Conservation (phyloP, 1,284 basidiomycete genomes). For the Kalmanozyma brasiliensis region DNA sequence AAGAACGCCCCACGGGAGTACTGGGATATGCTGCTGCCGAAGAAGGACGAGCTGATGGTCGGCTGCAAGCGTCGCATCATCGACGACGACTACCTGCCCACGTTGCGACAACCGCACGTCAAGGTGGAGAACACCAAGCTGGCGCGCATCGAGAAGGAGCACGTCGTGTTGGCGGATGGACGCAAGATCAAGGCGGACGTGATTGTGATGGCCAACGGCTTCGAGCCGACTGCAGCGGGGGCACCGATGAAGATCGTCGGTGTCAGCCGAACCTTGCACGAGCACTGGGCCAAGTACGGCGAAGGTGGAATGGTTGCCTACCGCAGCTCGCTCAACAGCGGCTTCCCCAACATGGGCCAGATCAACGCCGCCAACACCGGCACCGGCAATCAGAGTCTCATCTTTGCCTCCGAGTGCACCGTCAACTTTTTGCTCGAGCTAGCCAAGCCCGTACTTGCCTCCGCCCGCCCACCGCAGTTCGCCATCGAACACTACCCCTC, state of each 20-base stretch:
- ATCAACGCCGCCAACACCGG: constrained; percentile 62
- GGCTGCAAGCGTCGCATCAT: constrained; percentile 64
- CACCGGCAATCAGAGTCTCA: constrained; percentile 61
- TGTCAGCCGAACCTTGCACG: constrained; percentile 37
- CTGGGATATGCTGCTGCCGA: constrained; percentile 58
- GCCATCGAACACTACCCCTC: constrained; percentile 55
- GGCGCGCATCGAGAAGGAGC: constrained; percentile 54
- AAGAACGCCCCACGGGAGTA: constrained; percentile 63
- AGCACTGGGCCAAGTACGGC: constrained; percentile 60
- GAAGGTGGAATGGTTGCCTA: constrained; percentile 58
- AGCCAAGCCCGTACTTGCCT: constrained; percentile 50
- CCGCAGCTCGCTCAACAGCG: constrained; percentile 52
- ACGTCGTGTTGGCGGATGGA: constrained; percentile 59
- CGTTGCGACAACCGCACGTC: constrained; percentile 54
- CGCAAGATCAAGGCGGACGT: constrained; percentile 61
- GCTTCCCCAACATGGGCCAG: constrained; percentile 64
- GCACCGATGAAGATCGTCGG: constrained; percentile 60
- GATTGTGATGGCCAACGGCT: constrained; percentile 66
- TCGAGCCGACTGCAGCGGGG: constrained; percentile 50
- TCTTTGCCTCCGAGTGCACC: constrained; percentile 61
- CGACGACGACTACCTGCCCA: constrained; percentile 60
- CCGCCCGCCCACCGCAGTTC: constrained; percentile 24
- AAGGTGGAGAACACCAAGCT: constrained; percentile 52
- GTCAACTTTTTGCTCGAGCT: constrained; percentile 54
- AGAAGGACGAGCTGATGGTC: constrained; percentile 52